Conservation (phyloP, 306 rosid species). For the Fragaria iinumae region DNA sequence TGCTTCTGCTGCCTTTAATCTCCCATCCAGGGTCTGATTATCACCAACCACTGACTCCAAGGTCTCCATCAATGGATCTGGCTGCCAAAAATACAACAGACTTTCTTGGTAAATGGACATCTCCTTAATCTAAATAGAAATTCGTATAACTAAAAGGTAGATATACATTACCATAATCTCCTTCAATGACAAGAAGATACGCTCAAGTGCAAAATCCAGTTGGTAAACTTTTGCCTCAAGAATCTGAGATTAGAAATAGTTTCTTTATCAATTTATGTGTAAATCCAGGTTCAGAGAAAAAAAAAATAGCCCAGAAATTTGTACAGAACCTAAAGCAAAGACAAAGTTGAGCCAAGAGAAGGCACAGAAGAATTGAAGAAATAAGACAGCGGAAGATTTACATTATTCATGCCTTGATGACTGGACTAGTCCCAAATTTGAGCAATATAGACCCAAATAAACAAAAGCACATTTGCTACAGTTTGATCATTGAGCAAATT, state of each 20-base stretch:
- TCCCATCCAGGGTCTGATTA: conserved; percentile 52
- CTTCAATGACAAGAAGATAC: conserved; percentile 79
- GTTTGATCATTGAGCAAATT: conserved; percentile 20
- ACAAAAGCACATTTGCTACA: background rate
- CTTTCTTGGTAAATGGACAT: background rate
- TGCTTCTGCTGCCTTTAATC: conserved; percentile 58
- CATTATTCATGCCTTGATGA: background rate
- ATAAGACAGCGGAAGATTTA: background rate
- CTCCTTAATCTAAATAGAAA: conserved; percentile 4
- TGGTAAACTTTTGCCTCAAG: conserved; percentile 91
- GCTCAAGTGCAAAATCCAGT: conserved; percentile 66
- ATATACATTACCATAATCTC: conserved; percentile 57
- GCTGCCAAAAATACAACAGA: conserved; percentile 44
- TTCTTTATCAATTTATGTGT: background rate
- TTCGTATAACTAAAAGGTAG: background rate
- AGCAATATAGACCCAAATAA: background rate
- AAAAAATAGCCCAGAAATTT: background rate
- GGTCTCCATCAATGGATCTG: conserved; percentile 71
- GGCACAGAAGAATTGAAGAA: background rate
- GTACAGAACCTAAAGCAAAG: background rate
- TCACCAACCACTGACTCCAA: conserved; percentile 82
- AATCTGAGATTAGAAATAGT: conserved; percentile 48
- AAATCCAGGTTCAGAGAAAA: conserved; percentile 25
- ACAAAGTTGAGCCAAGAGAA: conserved; percentile 6
- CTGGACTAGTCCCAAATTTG: conserved; percentile 2